phyloP scores from a whole-genome alignment of 2,329 filamentous ascomycete genomes.

The Pseudohalonectria lignicola region DNA sequence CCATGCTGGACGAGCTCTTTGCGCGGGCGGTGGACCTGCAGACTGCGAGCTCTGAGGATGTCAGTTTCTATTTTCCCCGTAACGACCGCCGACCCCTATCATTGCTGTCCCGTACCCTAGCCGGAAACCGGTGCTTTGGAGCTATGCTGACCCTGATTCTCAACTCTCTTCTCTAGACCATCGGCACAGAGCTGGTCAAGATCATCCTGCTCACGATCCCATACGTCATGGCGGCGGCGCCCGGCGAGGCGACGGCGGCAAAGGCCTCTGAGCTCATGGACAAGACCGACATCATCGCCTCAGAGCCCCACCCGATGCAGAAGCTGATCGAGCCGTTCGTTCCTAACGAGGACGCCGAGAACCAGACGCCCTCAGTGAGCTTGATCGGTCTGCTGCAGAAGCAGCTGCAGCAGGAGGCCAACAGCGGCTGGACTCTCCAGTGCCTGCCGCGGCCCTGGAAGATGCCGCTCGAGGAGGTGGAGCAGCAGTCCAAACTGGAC shows the following conservation, averaged over 20 bases:
- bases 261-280: conserved; percentile 73
- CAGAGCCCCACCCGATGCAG: conserved; percentile 76
- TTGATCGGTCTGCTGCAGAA: conserved; percentile 74
- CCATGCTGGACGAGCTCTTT: conserved; percentile 82
- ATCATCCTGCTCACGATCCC: conserved; percentile 92
- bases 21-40: conserved; percentile 84
- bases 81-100: neutral
- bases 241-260: conserved; percentile 53
- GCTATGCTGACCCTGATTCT: too few species aligned
- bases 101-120: neutral
- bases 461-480: conserved; percentile 48
- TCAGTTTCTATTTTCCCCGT: conserved; percentile 34
- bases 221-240: conserved; percentile 70
- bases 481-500: conserved; percentile 47
- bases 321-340: conserved; percentile 78
- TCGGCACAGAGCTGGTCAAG: conserved; percentile 83
- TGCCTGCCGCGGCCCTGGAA: conserved; percentile 60
- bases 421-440: conserved; percentile 62
- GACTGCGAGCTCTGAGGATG: conserved; percentile 86
- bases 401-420: conserved; percentile 70
- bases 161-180: too few species aligned
- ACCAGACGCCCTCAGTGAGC: conserved; percentile 53
- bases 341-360: conserved; percentile 48
- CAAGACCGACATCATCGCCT: conserved; percentile 90
- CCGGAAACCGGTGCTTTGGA: too few species aligned